phyloP scores from a whole-genome alignment of 306 rosid genomes.

The Quercus gilva region DNA sequence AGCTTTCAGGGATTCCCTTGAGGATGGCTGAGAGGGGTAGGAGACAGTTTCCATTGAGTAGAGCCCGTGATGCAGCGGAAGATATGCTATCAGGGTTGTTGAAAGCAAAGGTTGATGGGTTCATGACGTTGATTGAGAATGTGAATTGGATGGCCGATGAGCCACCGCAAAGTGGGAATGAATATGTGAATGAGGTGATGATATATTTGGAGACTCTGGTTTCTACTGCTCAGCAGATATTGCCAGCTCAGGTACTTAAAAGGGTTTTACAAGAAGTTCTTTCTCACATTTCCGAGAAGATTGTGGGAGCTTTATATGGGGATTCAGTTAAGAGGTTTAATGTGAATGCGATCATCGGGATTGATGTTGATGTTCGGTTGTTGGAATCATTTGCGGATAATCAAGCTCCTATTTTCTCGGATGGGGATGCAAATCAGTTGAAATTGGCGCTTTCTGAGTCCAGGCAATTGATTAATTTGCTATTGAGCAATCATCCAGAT shows the following conservation, averaged over 20 bases:
- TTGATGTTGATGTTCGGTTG: constrained; percentile 77
- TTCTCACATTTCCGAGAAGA: constrained; percentile 81
- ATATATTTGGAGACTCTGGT: constrained; percentile 92
- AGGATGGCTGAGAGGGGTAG: constrained; percentile 95
- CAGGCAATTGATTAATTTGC: constrained; percentile 81
- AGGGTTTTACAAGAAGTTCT: constrained; percentile 85
- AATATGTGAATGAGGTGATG: constrained; percentile 86
- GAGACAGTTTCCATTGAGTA: constrained; percentile 77
- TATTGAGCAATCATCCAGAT: constrained; percentile 87
- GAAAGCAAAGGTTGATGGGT: constrained; percentile 66
- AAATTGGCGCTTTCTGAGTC: constrained; percentile 69
- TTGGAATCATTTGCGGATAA: constrained; percentile 92
- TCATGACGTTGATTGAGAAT: constrained; percentile 77
- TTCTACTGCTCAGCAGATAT: constrained; percentile 92
- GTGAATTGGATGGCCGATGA: constrained; percentile 93
- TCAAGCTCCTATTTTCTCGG: constrained; percentile 65
- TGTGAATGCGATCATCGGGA: constrained; percentile 63
- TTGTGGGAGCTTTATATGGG: constrained; percentile 67
- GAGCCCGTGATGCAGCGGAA: constrained; percentile 91
- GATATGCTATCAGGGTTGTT: constrained; percentile 61
- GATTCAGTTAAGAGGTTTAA: constrained; percentile 85
- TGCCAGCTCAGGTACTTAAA: constrained; percentile 84
- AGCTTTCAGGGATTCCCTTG: constrained; percentile 89
- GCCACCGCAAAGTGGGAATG: constrained; percentile 70
- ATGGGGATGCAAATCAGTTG: constrained; percentile 74